Evolutionary conservation across 768 basidiomycete species (phyloP), one percentile per base, ranked within the genome.

Genomic region (Suillus subluteus): DNA sequence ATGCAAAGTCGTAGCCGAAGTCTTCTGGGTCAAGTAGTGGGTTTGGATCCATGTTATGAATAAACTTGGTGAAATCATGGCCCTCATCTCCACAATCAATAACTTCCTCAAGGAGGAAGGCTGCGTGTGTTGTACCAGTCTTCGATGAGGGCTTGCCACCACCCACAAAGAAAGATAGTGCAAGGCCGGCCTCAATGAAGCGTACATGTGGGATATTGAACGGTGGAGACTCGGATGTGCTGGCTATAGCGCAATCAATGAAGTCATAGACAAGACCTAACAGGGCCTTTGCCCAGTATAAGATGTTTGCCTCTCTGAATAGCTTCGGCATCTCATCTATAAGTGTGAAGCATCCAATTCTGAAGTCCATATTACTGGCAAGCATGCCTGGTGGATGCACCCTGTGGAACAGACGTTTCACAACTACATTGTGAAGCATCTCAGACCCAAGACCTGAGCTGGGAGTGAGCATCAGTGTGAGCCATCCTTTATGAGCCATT

Each of bases 61-160:
- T 67, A 40, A 38, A 70, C 32, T 70, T 70, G 23, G 55, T 58
- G 38, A 67, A 67, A n/a, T n/a, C n/a, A n/a, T n/a, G n/a, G n/a
- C n/a, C n/a, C n/a, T n/a, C n/a, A 13, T 30, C 52, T 1, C 21
- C 23, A 18, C 46, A n/a, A n/a, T 46, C 46, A 6, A 70, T 70
- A 13, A 18, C 23, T n/a, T 70, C 69, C 37, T 70, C 65, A 1
- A 46, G 35, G 11, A 70, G 67, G 46, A 67, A 70, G 0, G n/a
- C 58, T 18, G 35, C 23, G 21, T 23, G 38, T 30, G 38, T 56
- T n/a, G 43, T 46, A n/a, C 21, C 32, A 13, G 16, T 61, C 48
- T 62, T 52, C 3, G 16, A 21, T 62, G 30, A 40, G 43, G 5
- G 35, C 8, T n/a, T 43, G 15, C 9, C 59, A 46, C 46, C n/a